Conservation (phyloP, 305 asterid species). For the Solanum hybrid region DNA sequence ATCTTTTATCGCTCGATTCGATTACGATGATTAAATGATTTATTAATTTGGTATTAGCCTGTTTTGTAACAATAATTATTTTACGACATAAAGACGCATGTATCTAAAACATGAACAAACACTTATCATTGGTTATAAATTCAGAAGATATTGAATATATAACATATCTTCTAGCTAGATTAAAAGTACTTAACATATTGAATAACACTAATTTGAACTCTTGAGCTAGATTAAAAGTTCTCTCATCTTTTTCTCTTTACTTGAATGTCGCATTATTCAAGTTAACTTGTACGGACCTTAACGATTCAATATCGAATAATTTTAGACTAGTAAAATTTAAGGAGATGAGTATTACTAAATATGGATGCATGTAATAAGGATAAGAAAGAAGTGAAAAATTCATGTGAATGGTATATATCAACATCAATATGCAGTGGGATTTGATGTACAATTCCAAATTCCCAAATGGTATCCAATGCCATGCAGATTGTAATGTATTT, state of each 20-base stretch:
- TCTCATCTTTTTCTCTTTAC: background rate
- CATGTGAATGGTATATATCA: background rate
- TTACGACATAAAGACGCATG: background rate
- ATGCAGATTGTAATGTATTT: background rate
- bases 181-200: background rate
- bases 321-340: background rate
- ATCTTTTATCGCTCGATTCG: background rate
- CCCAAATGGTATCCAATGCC: conserved; percentile 3
- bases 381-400: background rate
- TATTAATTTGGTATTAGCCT: background rate
- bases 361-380: background rate
- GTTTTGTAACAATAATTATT: background rate
- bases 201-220: background rate
- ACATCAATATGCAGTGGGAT: background rate
- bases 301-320: background rate
- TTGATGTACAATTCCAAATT: background rate
- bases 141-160: background rate
- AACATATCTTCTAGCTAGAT: too few species aligned
- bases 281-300: background rate
- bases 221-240: background rate
- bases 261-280: background rate
- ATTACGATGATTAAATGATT: background rate
- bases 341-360: background rate
- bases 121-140: background rate
- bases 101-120: background rate